Conservation (phyloP, 164 flowering plant species). For the Echeveria elegans region DNA sequence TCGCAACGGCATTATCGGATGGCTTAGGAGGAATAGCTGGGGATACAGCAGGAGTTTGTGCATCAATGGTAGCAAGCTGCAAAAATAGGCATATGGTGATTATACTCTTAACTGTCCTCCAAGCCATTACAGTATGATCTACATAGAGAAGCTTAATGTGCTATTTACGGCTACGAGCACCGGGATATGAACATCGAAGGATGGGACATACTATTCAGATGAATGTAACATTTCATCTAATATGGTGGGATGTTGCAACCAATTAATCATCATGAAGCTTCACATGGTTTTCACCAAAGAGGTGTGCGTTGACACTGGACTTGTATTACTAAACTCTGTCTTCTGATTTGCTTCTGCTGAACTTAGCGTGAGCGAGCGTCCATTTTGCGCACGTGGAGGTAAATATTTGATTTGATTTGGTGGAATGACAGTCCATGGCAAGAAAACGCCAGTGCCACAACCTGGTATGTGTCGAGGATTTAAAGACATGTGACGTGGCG, state of each 20-base stretch:
- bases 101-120: neutral
- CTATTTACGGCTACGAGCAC: no score
- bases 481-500: conserved; percentile 24
- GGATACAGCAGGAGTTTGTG: neutral
- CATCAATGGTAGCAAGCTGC: neutral
- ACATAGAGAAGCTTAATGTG: neutral
- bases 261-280: no score
- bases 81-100: neutral
- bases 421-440: no score
- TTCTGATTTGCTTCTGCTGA: conserved; percentile 8
- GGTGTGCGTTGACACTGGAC: conserved; percentile 22
- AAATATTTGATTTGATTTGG: no score
- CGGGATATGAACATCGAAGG: neutral
- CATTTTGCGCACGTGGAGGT: no score
- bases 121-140: neutral
- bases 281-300: neutral
- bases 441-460: no score
- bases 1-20: neutral
- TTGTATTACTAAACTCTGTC: conserved; percentile 15
- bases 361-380: conserved; percentile 19
- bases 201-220: neutral
- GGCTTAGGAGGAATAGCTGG: neutral
- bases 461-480: neutral
- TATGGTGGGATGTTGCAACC: neutral
- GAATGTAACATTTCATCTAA: neutral